These are phyloP conservation scores for Paecilomyces fulvus DNA, from an alignment of 2,329 filamentous ascomycete species.

Conservation along the genomic window DNA sequence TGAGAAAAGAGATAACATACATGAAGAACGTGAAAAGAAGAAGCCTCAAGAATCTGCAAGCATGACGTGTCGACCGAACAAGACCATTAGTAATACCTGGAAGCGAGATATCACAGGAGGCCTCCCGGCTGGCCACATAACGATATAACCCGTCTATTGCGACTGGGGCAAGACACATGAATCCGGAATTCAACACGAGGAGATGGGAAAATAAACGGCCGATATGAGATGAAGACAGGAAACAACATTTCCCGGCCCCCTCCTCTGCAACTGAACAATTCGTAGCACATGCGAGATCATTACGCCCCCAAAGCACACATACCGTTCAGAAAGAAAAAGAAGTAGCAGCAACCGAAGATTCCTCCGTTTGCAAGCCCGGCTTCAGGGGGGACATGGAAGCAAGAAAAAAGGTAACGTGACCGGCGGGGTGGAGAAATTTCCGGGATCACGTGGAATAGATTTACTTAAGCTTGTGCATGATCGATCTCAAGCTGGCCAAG, in stretches of 20 bases:
- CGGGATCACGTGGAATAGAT: neutral
- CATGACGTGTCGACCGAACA: neutral
- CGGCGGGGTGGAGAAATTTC: neutral
- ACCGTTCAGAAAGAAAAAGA: neutral
- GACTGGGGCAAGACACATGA: neutral
- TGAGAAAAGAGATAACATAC: conserved; percentile 15
- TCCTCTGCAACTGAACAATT: neutral
- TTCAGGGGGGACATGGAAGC: neutral
- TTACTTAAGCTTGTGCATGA: conserved; percentile 11
- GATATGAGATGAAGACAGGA: neutral
- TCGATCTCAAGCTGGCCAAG: conserved; percentile 30
- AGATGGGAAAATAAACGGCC: neutral
- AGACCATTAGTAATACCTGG: neutral
- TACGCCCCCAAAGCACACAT: neutral
- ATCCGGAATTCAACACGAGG: neutral
- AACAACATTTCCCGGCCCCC: neutral
- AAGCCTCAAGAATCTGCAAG: conserved; percentile 5
- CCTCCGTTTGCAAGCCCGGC: neutral
- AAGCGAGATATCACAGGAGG: neutral
- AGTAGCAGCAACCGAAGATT: neutral
- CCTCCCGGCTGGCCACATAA: neutral
- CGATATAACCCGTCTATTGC: neutral
- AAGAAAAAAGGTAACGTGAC: neutral
- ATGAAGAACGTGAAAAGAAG: conserved; percentile 11
- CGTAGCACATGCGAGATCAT: neutral